These are phyloP conservation scores for Boletellus dicymbophilus DNA, from an alignment of 1,284 basidiomycete genomes.

Conservation along the genomic window DNA sequence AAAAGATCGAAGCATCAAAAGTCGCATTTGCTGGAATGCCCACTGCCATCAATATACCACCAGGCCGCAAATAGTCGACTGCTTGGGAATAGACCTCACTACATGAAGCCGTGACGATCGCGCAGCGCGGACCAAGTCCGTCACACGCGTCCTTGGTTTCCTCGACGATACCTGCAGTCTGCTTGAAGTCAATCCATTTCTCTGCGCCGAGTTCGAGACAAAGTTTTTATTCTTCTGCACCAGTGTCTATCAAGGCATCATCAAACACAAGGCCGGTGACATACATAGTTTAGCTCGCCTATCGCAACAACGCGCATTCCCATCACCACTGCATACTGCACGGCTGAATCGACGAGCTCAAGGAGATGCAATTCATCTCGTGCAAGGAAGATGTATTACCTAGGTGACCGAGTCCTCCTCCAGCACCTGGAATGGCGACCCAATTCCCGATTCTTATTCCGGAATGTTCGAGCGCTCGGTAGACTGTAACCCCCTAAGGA, in stretches of 20 bases:
- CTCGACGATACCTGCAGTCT: slow-evolving; percentile 53
- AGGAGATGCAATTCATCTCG: too few relatives aligned
- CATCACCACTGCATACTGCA: slow-evolving; percentile 78
- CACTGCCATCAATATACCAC: slow-evolving; percentile 73
- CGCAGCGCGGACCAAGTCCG: slow-evolving; percentile 75
- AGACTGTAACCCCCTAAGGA: slow-evolving; percentile 78
- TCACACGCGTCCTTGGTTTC: slow-evolving; percentile 67
- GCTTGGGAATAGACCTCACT: slow-evolving; percentile 70
- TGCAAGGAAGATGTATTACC: slow-evolving; percentile 39
- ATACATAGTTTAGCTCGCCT: slow-evolving; percentile 40
- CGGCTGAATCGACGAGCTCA: slow-evolving; percentile 44
- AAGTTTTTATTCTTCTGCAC: slow-evolving; percentile 74
- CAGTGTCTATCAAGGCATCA: too few relatives aligned
- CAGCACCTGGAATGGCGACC: slow-evolving; percentile 81
- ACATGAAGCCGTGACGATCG: slow-evolving; percentile 66
- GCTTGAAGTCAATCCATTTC: background rate
- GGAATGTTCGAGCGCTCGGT: slow-evolving; percentile 82
- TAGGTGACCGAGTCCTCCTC: slow-evolving; percentile 73
- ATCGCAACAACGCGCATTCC: slow-evolving; percentile 82
- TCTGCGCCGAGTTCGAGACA: slow-evolving; percentile 58
- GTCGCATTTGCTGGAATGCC: slow-evolving; percentile 66
- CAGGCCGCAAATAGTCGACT: slow-evolving; percentile 64
- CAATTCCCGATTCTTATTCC: slow-evolving; percentile 75
- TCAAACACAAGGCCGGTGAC: background rate
- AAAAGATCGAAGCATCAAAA: slow-evolving; percentile 74